A percentile compares a stretch with the other conserved stretches of the same genome.
Evolutionary conservation across 495 filamentous ascomycete genomes (phyloP).

Genomic region (Extremus antarcticus): DNA sequence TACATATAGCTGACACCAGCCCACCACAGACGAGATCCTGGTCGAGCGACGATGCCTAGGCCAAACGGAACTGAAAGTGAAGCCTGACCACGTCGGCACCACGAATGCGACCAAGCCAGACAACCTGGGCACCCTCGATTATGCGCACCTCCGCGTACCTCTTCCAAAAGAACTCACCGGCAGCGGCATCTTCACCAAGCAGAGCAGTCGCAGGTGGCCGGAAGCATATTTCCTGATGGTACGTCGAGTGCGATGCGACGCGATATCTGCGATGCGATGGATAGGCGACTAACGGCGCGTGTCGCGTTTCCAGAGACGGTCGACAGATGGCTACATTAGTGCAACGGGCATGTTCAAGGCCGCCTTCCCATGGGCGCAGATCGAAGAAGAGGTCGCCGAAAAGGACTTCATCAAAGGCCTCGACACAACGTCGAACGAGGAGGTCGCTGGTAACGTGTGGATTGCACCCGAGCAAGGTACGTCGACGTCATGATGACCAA

Average conservation of each 20-base stretch:
- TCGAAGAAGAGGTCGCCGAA: conserved; percentile 74
- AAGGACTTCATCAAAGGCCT: conserved; percentile 74
- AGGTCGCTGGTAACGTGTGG: conserved; percentile 96
- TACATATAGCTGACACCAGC: conserved; percentile 26
- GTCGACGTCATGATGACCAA: conserved; percentile 19
- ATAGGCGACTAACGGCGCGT: neutral
- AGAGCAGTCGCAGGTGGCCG: conserved; percentile 43
- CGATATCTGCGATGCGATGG: conserved; percentile 5
- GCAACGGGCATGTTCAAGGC: conserved; percentile 99
- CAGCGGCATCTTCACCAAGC: conserved; percentile 80
- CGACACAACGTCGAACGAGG: conserved; percentile 67
- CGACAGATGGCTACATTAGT: conserved; percentile 85
- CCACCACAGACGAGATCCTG: conserved; percentile 61
- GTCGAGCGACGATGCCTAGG: conserved; percentile 77
- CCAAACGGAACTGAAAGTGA: conserved; percentile 81
- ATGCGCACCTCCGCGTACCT: conserved; percentile 86
- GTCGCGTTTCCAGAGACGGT: conserved; percentile 53
- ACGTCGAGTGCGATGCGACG: conserved; percentile 22
- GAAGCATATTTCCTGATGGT: conserved; percentile 96
- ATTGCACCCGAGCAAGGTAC: conserved; percentile 72
- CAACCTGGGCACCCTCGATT: conserved; percentile 78
- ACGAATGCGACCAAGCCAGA: conserved; percentile 56
- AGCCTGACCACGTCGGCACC: conserved; percentile 52
- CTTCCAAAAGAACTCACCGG: conserved; percentile 74
- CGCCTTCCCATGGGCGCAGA: conserved; percentile 84